Evolutionary conservation across 805 yeast genomes (phyloP), one percentile per base, ranked within the genome.

Genomic region (Candida qinlingensis): DNA sequence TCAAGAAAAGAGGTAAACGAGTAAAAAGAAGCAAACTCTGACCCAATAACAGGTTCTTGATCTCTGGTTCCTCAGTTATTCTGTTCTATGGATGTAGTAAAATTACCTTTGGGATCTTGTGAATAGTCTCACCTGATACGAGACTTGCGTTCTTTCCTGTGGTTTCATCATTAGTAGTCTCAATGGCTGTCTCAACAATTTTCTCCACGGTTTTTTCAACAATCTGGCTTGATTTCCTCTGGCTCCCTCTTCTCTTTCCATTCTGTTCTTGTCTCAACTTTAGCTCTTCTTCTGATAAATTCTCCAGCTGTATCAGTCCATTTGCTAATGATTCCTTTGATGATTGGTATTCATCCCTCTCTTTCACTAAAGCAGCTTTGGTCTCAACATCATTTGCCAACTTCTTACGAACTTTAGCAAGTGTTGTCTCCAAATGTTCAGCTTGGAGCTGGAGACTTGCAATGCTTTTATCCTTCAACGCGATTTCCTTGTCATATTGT

Each of bases 91-190:
- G 6, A 19, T 12, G 36, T n/a, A 37, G 25, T 12, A 38, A 52
- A 53, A 51, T 59, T 60, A 59, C 64, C 61, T 59, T 60, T 46
- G 61, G 54, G 3, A 55, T 54, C 34, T 52, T 56, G 31, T 56
- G 59, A 26, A 57, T 57, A 6, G 60, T 59, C 10, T 57, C 58
- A n/a, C 45, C 51, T 29, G 54, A 48, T 6, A 44, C 48, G 3
- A 47, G 30, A n/a, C 11, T 37, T 31, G 41, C 29, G 8, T 36
- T 27, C 28, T 39, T 19, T 7, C 26, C 6, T 6, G 35, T 27
- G 39, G 31, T 30, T 6, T 30, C 42, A 12, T 43, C 30, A 27
- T 37, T 41, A 25, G 39, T 12, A 35, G 9, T 27, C 27, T 28
- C 19, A 19, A 19, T 19, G 19, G 19, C 19, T 19, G 19, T 19